A percentile compares a stretch with the other conserved stretches of the same genome.
phyloP scores from a whole-genome alignment of 805 yeast genomes.

The Hanseniaspora osmophila region DNA sequence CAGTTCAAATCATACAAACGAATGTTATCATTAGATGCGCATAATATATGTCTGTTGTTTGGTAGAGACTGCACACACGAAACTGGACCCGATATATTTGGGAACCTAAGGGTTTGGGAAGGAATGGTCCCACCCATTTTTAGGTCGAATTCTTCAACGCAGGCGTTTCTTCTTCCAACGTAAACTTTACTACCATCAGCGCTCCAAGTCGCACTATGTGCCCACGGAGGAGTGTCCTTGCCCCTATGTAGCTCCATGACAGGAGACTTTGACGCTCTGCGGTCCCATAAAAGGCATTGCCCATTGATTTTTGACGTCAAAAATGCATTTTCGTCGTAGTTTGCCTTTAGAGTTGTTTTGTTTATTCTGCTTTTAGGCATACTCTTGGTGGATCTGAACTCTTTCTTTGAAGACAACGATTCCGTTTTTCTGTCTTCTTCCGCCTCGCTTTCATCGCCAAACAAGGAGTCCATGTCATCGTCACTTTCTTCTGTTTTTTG shows the following conservation, averaged over 20 bases:
- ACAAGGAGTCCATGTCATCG: constrained; percentile 40
- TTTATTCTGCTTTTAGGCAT: constrained; percentile 5
- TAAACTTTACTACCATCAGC: constrained; percentile 62
- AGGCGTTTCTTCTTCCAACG: constrained; percentile 81
- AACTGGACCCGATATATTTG: constrained; percentile 82
- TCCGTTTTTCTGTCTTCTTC: constrained; percentile 22
- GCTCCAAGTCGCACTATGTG: constrained; percentile 82
- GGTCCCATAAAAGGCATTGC: constrained; percentile 68
- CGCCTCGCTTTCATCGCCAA: constrained; percentile 47
- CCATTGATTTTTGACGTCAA: constrained; percentile 80
- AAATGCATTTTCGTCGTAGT: constrained; percentile 39
- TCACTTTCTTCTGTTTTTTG: constrained; percentile 18
- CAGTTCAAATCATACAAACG: constrained; percentile 64
- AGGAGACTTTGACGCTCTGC: constrained; percentile 30
- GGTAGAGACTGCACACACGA: constrained; percentile 70
- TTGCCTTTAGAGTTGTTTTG: constrained; percentile 12
- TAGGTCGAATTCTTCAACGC: constrained; percentile 62
- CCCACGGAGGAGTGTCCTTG: constrained; percentile 80
- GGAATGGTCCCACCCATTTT: constrained; percentile 42
- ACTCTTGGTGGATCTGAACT: not conserved
- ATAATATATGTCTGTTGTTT: constrained; percentile 60
- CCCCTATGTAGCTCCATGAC: constrained; percentile 41
- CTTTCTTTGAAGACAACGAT: not conserved
- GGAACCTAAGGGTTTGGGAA: constrained; percentile 52
- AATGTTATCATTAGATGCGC: constrained; percentile 85